Evolutionary conservation across 2,329 filamentous ascomycete genomes (phyloP).

Genomic region (Thielaviopsis ethacetica): DNA sequence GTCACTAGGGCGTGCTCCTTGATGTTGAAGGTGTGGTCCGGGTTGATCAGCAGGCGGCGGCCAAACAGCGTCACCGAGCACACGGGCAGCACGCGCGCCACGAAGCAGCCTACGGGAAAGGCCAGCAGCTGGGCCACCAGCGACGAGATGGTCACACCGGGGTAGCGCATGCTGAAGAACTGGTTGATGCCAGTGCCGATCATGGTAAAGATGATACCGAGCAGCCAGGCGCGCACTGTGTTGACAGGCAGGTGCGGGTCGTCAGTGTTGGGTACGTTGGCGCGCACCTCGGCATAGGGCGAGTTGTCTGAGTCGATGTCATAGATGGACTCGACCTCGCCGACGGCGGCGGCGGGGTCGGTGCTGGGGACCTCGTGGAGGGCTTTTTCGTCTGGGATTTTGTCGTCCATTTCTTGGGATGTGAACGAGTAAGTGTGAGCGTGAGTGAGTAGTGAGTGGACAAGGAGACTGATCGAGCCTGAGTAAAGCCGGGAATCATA

Average conservation of each 20-base stretch:
- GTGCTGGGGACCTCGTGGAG: not conserved
- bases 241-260: conserved; percentile 35
- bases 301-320: conserved; percentile 28
- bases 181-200: conserved; percentile 40
- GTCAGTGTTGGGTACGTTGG: conserved; percentile 22
- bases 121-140: conserved; percentile 41
- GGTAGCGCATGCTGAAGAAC: conserved; percentile 31
- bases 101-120: conserved; percentile 26
- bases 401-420: too few species aligned
- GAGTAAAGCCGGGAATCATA: too few species aligned
- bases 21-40: conserved; percentile 26
- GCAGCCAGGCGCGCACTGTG: conserved; percentile 42
- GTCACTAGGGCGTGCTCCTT: conserved; percentile 33
- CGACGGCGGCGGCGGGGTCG: not conserved
- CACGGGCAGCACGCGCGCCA: conserved; percentile 19
- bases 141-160: conserved; percentile 33
- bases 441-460: too few species aligned
- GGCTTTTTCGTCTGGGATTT: not conserved
- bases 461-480: too few species aligned
- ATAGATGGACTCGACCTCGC: conserved; percentile 2
- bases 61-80: conserved; percentile 19
- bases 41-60: conserved; percentile 20
- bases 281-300: conserved; percentile 33
- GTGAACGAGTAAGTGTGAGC: too few species aligned
- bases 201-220: conserved; percentile 40